Conservation (phyloP, 306 rosid genomes). For the Medicago arabica region DNA sequence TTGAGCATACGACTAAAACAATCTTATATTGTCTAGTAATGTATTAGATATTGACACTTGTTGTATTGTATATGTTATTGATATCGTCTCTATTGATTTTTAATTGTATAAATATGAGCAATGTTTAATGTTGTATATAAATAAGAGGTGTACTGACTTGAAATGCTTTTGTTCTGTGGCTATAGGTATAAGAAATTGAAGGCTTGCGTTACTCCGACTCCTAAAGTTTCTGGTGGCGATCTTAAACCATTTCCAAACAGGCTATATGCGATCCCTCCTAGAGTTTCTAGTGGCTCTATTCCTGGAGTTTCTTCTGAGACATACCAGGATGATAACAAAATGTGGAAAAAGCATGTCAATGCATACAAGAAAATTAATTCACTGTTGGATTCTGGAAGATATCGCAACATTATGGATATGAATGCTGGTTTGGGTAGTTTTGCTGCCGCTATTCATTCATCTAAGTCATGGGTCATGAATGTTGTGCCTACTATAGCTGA, state of each 20-base stretch:
- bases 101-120: conserved; percentile 20
- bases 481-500: conserved; percentile 90
- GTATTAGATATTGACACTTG: background rate
- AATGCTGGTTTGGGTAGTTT: conserved; percentile 96
- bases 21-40: background rate
- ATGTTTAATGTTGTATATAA: background rate
- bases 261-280: conserved; percentile 80
- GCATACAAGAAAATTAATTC: conserved; percentile 81
- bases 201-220: conserved; percentile 72
- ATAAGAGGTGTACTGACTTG: conserved; percentile 24
- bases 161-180: conserved; percentile 44
- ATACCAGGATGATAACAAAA: conserved; percentile 69
- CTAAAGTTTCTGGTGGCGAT: conserved; percentile 54
- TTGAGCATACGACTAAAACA: conserved; percentile 1
- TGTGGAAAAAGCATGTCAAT: conserved; percentile 85
- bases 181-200: conserved; percentile 94
- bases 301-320: conserved; percentile 73
- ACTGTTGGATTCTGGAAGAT: conserved; percentile 81
- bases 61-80: background rate
- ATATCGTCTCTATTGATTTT: conserved; percentile 25
- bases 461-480: conserved; percentile 95
- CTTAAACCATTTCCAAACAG: conserved; percentile 78
- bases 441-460: conserved; percentile 79
- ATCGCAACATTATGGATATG: conserved; percentile 96
- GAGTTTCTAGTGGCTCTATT: conserved; percentile 82